Conservation (phyloP, 1,284 basidiomycete genomes). For the Anthracocystis setariae region DNA sequence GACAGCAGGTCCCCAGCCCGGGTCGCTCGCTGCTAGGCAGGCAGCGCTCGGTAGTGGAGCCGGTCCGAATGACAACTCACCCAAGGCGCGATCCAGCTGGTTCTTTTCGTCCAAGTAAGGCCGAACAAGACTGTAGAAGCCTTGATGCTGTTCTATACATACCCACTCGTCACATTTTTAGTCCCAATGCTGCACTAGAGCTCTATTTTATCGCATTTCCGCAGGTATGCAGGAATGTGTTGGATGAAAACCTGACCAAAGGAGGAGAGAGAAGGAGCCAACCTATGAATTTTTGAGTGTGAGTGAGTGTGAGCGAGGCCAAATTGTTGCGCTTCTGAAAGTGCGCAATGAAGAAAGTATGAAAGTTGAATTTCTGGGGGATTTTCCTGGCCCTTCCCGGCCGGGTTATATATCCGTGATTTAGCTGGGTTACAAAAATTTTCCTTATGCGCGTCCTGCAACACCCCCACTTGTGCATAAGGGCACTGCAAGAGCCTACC, state of each 20-base stretch:
- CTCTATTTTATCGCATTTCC: background rate
- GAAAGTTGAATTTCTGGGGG: too few species aligned
- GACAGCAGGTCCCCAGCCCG: slow-evolving; percentile 45
- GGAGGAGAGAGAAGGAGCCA: too few species aligned
- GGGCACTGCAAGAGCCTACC: too few species aligned
- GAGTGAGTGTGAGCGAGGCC: too few species aligned
- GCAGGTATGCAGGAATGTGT: background rate
- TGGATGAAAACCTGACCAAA: background rate
- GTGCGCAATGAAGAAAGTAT: too few species aligned
- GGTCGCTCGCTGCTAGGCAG: slow-evolving; percentile 39
- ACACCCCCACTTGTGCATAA: too few species aligned
- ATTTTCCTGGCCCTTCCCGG: too few species aligned
- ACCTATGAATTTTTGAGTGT: too few species aligned
- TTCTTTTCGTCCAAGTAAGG: slow-evolving; percentile 59
- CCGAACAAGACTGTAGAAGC: slow-evolving; percentile 1
- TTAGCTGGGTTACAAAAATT: too few species aligned
- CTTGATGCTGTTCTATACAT: slow-evolving; percentile 6
- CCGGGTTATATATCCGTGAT: too few species aligned
- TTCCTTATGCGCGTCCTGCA: too few species aligned
- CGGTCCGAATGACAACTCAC: slow-evolving; percentile 45
- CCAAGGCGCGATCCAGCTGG: slow-evolving; percentile 56
- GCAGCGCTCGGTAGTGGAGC: slow-evolving; percentile 26
- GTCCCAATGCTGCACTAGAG: slow-evolving; percentile 11
- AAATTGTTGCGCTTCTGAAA: too few species aligned
- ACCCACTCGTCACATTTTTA: slow-evolving; percentile 15